phyloP scores from a whole-genome alignment of 2,329 filamentous ascomycete species.

The Pseudofabraea citricarpa region DNA sequence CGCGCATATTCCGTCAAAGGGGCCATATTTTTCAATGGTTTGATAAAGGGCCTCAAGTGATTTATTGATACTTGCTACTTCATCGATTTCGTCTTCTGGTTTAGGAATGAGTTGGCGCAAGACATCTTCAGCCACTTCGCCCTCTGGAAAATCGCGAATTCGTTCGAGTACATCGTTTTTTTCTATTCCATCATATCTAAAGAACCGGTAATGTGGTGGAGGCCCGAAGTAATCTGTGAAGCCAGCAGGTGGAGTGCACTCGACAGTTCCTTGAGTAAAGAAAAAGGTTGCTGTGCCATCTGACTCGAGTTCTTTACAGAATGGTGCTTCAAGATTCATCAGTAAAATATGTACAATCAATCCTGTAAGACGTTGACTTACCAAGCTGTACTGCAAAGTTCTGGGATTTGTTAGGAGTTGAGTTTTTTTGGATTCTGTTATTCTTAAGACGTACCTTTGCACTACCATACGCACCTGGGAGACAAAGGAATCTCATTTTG shows the following conservation, averaged over 20 bases:
- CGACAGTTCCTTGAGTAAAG: constrained; percentile 46
- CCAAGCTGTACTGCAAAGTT: constrained; percentile 51
- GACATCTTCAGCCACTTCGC: constrained; percentile 16
- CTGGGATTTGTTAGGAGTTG: no score
- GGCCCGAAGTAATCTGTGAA: constrained; percentile 45
- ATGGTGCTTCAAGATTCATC: constrained; percentile 31
- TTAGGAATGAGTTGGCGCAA: constrained; percentile 17
- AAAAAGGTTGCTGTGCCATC: constrained; percentile 41
- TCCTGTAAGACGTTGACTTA: constrained; percentile 20
- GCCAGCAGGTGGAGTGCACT: constrained; percentile 42
- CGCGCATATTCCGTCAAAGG: constrained; percentile 49
- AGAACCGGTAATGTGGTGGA: constrained; percentile 38
- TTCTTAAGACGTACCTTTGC: constrained; percentile 42
- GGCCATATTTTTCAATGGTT: constrained; percentile 38
- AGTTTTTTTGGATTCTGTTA: no score
- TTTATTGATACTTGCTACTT: constrained; percentile 17
- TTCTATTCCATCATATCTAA: constrained; percentile 39
- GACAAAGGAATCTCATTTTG: constrained; percentile 51
- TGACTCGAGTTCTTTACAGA: constrained; percentile 40
- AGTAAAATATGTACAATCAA: neutral
- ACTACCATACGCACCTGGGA: constrained; percentile 54
- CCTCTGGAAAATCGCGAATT: constrained; percentile 19
- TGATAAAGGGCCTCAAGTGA: constrained; percentile 31
- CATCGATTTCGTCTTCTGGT: constrained; percentile 7
- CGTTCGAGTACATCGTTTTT: constrained; percentile 18